Conservation (phyloP, 2,329 filamentous ascomycete species). For the Fusarium algeriense region DNA sequence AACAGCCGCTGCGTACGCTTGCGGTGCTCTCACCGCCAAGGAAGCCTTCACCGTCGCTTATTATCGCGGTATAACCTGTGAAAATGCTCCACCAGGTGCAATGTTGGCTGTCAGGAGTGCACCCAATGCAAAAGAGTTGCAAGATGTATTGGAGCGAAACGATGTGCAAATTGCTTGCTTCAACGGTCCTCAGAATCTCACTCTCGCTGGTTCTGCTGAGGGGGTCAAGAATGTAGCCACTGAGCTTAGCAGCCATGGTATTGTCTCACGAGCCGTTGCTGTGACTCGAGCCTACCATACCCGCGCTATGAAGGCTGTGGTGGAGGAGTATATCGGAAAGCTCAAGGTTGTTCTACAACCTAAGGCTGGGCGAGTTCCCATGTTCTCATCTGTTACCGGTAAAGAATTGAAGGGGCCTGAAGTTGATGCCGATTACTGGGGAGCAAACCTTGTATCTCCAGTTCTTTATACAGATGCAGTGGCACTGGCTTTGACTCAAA, state of each 20-base stretch:
- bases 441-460: constrained; percentile 40
- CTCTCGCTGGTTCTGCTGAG: constrained; percentile 37
- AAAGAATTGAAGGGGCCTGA: constrained; percentile 33
- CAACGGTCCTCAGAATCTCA: constrained; percentile 42
- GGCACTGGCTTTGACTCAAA: constrained; percentile 27
- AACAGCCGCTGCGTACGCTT: constrained; percentile 41
- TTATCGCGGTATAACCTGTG: constrained; percentile 38
- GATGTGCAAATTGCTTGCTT: constrained; percentile 43
- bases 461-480: constrained; percentile 44
- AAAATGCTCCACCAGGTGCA: constrained; percentile 36
- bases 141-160: constrained; percentile 32
- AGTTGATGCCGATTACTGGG: constrained; percentile 41
- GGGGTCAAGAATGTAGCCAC: constrained; percentile 33
- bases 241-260: constrained; percentile 32
- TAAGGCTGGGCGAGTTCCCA: constrained; percentile 30
- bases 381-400: constrained; percentile 42
- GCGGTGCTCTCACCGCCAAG: constrained; percentile 38
- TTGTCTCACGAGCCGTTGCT: constrained; percentile 35
- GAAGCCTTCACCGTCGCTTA: constrained; percentile 41
- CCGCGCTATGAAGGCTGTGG: constrained; percentile 36
- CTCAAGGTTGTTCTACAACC: constrained; percentile 31
- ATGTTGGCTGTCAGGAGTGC: constrained; percentile 39
- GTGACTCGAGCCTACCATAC: constrained; percentile 43
- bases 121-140: constrained; percentile 33
- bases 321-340: constrained; percentile 33